Percentiles rank a stretch among this genome's conserved stretches.
These are phyloP conservation scores for Serendipita vermifera DNA, from an alignment of 768 basidiomycete species.

Conservation along the genomic window DNA sequence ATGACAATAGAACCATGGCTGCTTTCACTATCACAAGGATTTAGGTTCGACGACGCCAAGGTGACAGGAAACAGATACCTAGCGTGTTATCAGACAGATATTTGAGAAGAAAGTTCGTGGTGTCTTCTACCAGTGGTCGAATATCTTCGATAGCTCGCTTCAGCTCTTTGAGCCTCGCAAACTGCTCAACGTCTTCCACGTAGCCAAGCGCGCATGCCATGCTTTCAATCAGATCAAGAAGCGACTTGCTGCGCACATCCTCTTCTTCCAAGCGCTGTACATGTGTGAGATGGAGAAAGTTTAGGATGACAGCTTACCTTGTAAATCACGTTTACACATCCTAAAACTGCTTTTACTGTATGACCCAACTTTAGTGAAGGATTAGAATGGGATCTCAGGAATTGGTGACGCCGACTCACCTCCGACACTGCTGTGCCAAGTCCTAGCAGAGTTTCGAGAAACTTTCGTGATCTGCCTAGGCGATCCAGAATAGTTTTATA, in stretches of 20 bases:
- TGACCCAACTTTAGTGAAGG: too few species aligned
- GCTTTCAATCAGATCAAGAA: slow-evolving; percentile 14
- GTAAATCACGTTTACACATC: slow-evolving; percentile 18
- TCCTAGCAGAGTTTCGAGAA: slow-evolving; percentile 15
- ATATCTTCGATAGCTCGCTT: slow-evolving; percentile 20
- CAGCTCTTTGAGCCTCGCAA: slow-evolving; percentile 17
- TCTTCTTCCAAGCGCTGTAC: too few species aligned
- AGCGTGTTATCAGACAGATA: too few species aligned
- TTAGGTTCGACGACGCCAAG: too few species aligned
- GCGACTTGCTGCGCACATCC: neutral
- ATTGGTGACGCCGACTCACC: too few species aligned
- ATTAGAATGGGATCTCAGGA: too few species aligned
- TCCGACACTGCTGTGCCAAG: slow-evolving; percentile 16
- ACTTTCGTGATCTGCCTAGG: slow-evolving; percentile 14
- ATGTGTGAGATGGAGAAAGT: too few species aligned
- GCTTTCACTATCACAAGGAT: too few species aligned
- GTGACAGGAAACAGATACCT: too few species aligned
- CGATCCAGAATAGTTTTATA: too few species aligned
- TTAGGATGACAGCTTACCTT: too few species aligned
- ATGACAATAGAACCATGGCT: too few species aligned
- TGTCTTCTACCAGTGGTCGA: slow-evolving; percentile 17
- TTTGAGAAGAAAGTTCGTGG: slow-evolving; percentile 37
- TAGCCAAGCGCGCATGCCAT: slow-evolving; percentile 20
- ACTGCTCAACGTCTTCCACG: slow-evolving; percentile 20
- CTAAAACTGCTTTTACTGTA: slow-evolving; percentile 19